These are phyloP conservation scores for Naumovozyma castellii DNA, from an alignment of 805 yeast species.

Conservation along the genomic window DNA sequence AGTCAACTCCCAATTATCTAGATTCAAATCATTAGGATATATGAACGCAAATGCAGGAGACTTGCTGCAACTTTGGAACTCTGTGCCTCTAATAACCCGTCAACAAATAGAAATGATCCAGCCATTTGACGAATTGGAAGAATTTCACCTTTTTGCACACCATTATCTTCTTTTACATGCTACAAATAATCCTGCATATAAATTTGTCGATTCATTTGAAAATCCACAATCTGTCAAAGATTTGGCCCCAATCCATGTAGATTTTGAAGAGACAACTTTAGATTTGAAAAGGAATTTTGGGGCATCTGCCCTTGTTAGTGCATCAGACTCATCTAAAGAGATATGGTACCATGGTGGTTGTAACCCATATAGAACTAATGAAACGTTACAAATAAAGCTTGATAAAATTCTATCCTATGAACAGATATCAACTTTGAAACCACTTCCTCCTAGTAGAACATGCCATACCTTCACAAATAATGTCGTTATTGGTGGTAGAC, in stretches of 20 bases:
- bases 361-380: constrained; percentile 21
- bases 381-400: constrained; percentile 7
- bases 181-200: constrained; percentile 29
- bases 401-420: constrained; percentile 1
- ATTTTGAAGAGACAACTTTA: constrained; percentile 1
- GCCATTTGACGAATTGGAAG: constrained; percentile 79
- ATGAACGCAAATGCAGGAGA: constrained; percentile 41
- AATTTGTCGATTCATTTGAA: constrained; percentile 5
- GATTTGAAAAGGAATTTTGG: constrained; percentile 21
- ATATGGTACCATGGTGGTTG: constrained; percentile 33
- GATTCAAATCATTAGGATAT: constrained; percentile 45
- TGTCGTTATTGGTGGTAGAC: constrained; percentile 58
- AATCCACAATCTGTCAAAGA: neutral
- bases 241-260: neutral
- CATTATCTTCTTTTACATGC: constrained; percentile 67
- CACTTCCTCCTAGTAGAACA: constrained; percentile 37
- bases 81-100: constrained; percentile 34
- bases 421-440: constrained; percentile 9
- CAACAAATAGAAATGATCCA: constrained; percentile 42
- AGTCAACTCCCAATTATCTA: constrained; percentile 35
- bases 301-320: constrained; percentile 3
- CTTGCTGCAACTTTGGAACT: constrained; percentile 51
- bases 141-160: constrained; percentile 63
- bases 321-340: constrained; percentile 3
- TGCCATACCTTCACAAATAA: constrained; percentile 42